Percentiles rank a stretch among this genome's conserved stretches.
These are phyloP conservation scores for Globisporangium emineosum DNA, from an alignment of 352 stramenopile species.

Conservation along the genomic window DNA sequence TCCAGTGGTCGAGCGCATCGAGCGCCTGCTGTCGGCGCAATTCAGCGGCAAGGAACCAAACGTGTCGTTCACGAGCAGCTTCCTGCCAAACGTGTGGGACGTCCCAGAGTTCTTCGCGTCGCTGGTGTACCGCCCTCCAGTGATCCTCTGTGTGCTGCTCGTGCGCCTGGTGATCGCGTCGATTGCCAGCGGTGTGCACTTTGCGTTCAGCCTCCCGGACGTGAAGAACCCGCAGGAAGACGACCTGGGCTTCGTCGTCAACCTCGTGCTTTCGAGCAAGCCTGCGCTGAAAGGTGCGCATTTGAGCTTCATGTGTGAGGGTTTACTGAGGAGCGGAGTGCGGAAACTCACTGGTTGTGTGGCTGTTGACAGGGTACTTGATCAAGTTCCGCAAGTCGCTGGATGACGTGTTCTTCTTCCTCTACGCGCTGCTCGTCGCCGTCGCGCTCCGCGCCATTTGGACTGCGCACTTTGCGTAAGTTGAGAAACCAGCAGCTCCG, in stretches of 20 bases:
- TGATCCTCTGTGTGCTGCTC: slow-evolving; percentile 59
- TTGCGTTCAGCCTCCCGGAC: slow-evolving; percentile 46
- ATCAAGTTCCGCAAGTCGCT: slow-evolving; percentile 63
- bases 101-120: slow-evolving; percentile 47
- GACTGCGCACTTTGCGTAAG: slow-evolving; percentile 15
- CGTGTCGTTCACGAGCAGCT: slow-evolving; percentile 23
- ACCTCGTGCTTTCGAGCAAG: slow-evolving; percentile 54
- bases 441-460: slow-evolving; percentile 48
- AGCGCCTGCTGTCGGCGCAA: slow-evolving; percentile 45
- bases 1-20: slow-evolving; percentile 36
- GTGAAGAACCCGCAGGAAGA: slow-evolving; percentile 64
- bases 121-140: slow-evolving; percentile 51
- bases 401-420: slow-evolving; percentile 75
- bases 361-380: slow-evolving; percentile 41
- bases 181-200: slow-evolving; percentile 33
- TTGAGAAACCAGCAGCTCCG: no score
- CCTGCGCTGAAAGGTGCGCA: slow-evolving; percentile 59
- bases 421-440: slow-evolving; percentile 56
- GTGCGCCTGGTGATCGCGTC: slow-evolving; percentile 50
- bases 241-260: slow-evolving; percentile 60
- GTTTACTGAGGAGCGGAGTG: neutral
- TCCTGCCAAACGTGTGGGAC: slow-evolving; percentile 54
- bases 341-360: neutral
- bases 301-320: neutral
- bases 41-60: slow-evolving; percentile 25